Conservation (phyloP, 768 basidiomycete genomes). For the Panaeolus cyanescens region DNA sequence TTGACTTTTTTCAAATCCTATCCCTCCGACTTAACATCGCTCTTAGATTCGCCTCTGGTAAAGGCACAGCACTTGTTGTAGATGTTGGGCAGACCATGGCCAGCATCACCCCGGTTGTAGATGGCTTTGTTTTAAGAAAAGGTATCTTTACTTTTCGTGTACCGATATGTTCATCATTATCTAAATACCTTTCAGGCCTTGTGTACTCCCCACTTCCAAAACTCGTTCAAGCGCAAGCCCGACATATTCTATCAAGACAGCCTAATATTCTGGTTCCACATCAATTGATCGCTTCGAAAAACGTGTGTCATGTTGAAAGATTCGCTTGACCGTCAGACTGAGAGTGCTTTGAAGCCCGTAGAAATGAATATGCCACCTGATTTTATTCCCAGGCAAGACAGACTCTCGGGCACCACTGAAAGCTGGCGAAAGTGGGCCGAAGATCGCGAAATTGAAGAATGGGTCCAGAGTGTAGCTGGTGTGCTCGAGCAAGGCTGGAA, state of each 20-base stretch:
- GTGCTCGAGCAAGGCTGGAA: conserved; percentile 89
- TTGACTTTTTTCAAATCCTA: not conserved
- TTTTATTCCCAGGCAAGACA: conserved; percentile 75
- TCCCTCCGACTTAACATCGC: not conserved
- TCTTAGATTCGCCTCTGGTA: conserved; percentile 89
- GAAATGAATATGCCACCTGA: conserved; percentile 66
- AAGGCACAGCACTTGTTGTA: conserved; percentile 94
- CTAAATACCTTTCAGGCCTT: conserved; percentile 57
- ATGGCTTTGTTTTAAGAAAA: conserved; percentile 96
- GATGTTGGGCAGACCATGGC: conserved; percentile 90
- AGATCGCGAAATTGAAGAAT: conserved; percentile 84
- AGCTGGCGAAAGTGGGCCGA: conserved; percentile 86
- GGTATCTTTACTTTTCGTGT: conserved; percentile 42
- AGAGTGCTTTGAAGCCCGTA: conserved; percentile 56
- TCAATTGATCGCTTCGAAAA: conserved; percentile 86
- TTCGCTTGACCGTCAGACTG: conserved; percentile 1
- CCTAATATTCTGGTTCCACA: conserved; percentile 64
- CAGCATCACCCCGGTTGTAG: conserved; percentile 93
- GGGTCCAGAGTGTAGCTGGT: conserved; percentile 87
- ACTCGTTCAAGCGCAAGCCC: conserved; percentile 80
- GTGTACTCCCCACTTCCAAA: conserved; percentile 72
- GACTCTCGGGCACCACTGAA: conserved; percentile 69
- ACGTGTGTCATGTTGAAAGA: conserved; percentile 36
- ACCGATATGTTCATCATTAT: not conserved
- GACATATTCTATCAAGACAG: conserved; percentile 60